These are phyloP conservation scores for Nemania bipapillata DNA, from an alignment of 2,329 filamentous ascomycete genomes.

Conservation along the genomic window DNA sequence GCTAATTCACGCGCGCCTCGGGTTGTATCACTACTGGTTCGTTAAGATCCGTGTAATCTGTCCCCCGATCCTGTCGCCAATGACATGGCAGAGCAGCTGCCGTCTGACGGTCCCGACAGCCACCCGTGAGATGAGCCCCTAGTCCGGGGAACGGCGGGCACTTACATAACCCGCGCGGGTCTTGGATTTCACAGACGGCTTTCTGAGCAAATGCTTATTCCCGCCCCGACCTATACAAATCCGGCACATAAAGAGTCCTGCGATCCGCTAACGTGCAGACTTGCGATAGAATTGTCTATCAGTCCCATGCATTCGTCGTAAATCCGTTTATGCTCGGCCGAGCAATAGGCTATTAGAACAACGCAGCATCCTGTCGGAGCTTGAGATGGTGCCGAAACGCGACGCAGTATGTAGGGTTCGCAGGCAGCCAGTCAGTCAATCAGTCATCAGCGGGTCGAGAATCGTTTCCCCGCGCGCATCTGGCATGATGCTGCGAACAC, in stretches of 20 bases:
- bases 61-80: not conserved
- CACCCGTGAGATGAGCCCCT: not conserved
- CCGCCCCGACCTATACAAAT: no score
- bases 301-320: not conserved
- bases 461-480: not conserved
- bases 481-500: not conserved
- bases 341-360: not conserved
- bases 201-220: not conserved
- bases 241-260: not conserved
- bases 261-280: not conserved
- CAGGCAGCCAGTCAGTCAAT: no score
- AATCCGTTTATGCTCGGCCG: conserved; percentile 3
- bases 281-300: not conserved
- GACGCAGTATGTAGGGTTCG: not conserved
- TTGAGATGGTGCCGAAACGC: conserved; percentile 18
- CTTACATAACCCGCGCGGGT: conserved; percentile 1
- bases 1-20: conserved; percentile 31
- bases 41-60: conserved; percentile 11
- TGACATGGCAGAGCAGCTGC: not conserved
- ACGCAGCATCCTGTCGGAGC: conserved; percentile 2
- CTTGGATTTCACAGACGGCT: not conserved
- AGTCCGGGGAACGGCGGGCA: not conserved
- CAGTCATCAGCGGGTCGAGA: not conserved
- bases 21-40: not conserved
- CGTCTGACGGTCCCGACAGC: not conserved